phyloP scores from a whole-genome alignment of 2,329 filamentous ascomycete genomes.

The Talaromyces sp. region DNA sequence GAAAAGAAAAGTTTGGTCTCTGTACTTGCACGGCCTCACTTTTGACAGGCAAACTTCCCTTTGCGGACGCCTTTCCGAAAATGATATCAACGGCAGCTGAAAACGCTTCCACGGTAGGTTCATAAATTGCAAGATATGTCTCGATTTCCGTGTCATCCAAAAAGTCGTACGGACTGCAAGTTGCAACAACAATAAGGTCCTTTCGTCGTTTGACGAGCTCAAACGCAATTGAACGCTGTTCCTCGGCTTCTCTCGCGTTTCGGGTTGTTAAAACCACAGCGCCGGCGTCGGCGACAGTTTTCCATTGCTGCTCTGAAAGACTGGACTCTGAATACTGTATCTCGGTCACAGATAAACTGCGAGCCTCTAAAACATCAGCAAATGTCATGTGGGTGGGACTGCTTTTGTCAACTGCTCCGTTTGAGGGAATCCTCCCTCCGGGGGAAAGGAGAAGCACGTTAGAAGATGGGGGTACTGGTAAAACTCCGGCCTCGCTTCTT shows the following conservation, averaged over 20 bases:
- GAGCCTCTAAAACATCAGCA: conserved; percentile 23
- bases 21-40: not conserved
- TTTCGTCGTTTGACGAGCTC: conserved; percentile 25
- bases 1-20: not conserved
- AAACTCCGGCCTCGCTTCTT: conserved; percentile 21
- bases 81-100: conserved; percentile 33
- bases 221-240: conserved; percentile 31
- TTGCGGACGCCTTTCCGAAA: conserved; percentile 27
- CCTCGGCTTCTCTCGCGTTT: conserved; percentile 34
- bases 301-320: conserved; percentile 27
- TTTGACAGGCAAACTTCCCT: conserved; percentile 32
- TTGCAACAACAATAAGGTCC: conserved; percentile 35
- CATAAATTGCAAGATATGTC: conserved; percentile 42
- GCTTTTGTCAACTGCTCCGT: conserved; percentile 35
- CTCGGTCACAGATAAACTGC: conserved; percentile 24
- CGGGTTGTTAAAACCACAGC: conserved; percentile 35
- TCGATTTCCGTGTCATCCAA: conserved; percentile 29
- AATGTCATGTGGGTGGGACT: conserved; percentile 31
- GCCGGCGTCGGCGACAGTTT: conserved; percentile 28
- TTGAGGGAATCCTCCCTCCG: conserved; percentile 26
- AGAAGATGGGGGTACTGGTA: conserved; percentile 26
- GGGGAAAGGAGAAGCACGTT: conserved; percentile 36
- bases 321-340: conserved; percentile 28
- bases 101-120: conserved; percentile 41
- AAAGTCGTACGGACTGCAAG: conserved; percentile 43